These are phyloP conservation scores for Fragilaria radians DNA, from an alignment of 108 stramenopile species.

Conservation along the genomic window DNA sequence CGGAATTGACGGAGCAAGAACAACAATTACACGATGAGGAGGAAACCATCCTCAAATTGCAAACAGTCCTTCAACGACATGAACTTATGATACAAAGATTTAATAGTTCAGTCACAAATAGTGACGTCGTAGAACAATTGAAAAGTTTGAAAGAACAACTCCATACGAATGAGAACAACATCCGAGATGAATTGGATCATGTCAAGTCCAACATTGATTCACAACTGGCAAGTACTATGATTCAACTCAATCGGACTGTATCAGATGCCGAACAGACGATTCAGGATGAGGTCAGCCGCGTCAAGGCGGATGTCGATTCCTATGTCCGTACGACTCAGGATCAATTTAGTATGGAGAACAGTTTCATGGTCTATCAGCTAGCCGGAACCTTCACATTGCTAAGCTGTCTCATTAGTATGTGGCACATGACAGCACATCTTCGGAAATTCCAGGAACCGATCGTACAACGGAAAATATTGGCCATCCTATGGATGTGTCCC, in stretches of 20 bases:
- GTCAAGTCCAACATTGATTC: conserved; percentile 18
- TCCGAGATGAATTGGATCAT: conserved; percentile 14
- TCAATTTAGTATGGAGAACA: conserved; percentile 89
- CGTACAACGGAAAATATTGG: conserved; percentile 83
- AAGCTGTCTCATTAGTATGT: conserved; percentile 83
- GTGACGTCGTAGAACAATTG: conserved; percentile 59
- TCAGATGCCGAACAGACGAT: conserved; percentile 39
- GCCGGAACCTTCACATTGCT: conserved; percentile 89
- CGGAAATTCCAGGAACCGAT: conserved; percentile 77
- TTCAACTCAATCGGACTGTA: conserved; percentile 32
- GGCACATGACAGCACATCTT: conserved; percentile 89
- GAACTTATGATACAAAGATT: conserved; percentile 59
- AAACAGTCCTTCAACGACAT: conserved; percentile 24
- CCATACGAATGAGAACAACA: conserved; percentile 18
- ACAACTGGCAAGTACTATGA: conserved; percentile 34
- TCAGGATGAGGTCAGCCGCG: conserved; percentile 37
- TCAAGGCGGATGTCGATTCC: conserved; percentile 59
- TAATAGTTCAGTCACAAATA: conserved; percentile 68
- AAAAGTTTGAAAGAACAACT: conserved; percentile 27
- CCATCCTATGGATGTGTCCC: conserved; percentile 91
- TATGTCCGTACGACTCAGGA: conserved; percentile 75
- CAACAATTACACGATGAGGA: conserved; percentile 23
- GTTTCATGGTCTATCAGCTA: conserved; percentile 88
- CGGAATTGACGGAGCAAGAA: conserved; percentile 8
- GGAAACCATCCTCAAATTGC: conserved; percentile 16